Conservation (phyloP, 345 rosid genomes). For the Syzygium jambos region DNA sequence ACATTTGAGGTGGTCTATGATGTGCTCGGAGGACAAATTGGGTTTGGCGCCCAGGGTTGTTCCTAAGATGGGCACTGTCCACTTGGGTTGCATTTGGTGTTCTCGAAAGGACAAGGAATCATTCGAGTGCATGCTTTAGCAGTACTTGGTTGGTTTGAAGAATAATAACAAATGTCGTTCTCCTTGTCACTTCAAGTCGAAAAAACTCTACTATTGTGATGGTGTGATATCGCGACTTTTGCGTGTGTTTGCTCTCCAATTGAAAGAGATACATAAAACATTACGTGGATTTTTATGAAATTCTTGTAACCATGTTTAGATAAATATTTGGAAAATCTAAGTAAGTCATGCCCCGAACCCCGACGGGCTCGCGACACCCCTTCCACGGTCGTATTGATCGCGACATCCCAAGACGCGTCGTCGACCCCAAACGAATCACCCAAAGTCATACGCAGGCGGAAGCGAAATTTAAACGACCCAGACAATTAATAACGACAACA, state of each 20-base stretch:
- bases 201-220: background rate
- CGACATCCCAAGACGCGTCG: too few species aligned
- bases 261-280: background rate
- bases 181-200: background rate
- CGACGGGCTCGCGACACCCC: too few species aligned
- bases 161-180: background rate
- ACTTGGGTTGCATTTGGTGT: background rate
- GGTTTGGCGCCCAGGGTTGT: background rate
- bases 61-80: background rate
- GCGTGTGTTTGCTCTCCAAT: background rate
- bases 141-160: background rate
- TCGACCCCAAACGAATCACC: too few species aligned
- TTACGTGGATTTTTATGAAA: background rate
- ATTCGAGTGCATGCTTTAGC: background rate
- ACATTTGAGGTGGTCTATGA: background rate
- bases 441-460: too few species aligned
- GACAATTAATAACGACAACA: too few species aligned
- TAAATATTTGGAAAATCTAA: background rate
- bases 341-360: background rate
- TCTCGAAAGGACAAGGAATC: background rate
- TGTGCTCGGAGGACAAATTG: background rate
- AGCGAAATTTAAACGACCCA: too few species aligned
- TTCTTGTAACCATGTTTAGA: background rate
- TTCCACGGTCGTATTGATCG: too few species aligned
- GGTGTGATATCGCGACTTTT: background rate